phyloP scores from a whole-genome alignment of 805 yeast species.

The Metschnikowia koreensis region DNA sequence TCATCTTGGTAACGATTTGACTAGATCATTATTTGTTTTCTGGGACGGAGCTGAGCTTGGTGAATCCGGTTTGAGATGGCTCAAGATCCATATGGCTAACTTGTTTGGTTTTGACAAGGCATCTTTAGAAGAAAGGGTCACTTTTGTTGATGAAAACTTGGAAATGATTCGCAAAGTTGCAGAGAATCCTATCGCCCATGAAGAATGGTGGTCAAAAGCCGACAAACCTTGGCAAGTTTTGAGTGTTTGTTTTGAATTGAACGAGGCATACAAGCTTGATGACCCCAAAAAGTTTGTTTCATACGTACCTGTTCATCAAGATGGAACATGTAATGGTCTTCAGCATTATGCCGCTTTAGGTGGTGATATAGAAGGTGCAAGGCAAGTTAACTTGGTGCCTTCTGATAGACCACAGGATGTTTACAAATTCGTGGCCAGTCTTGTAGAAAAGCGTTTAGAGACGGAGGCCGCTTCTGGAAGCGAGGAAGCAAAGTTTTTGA shows the following conservation, averaged over 20 bases:
- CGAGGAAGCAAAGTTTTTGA: constrained; percentile 51
- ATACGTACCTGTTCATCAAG: constrained; percentile 79
- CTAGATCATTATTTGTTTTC: constrained; percentile 66
- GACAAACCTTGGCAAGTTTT: constrained; percentile 85
- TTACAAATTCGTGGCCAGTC: constrained; percentile 64
- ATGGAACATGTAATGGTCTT: constrained; percentile 83
- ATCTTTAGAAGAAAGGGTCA: constrained; percentile 60
- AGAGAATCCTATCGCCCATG: constrained; percentile 54
- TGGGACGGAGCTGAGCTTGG: constrained; percentile 79
- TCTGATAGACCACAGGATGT: constrained; percentile 76
- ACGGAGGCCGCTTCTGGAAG: constrained; percentile 53
- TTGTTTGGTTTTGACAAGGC: constrained; percentile 74
- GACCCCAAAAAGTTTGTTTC: constrained; percentile 67
- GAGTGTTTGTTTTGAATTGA: constrained; percentile 65
- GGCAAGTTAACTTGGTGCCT: constrained; percentile 72
- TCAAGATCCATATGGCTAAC: constrained; percentile 73
- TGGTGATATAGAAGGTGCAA: constrained; percentile 81
- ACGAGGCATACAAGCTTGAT: constrained; percentile 55
- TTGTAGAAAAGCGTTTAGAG: constrained; percentile 56
- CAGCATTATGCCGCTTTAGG: constrained; percentile 88
- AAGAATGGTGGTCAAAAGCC: constrained; percentile 68
- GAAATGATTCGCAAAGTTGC: constrained; percentile 58
- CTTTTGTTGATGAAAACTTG: constrained; percentile 56
- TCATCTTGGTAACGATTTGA: constrained; percentile 76
- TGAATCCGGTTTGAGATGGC: constrained; percentile 63